Base-by-base conservation (phyloP, 75 land plant species). In the Selaginella moellendorffii region DNA sequence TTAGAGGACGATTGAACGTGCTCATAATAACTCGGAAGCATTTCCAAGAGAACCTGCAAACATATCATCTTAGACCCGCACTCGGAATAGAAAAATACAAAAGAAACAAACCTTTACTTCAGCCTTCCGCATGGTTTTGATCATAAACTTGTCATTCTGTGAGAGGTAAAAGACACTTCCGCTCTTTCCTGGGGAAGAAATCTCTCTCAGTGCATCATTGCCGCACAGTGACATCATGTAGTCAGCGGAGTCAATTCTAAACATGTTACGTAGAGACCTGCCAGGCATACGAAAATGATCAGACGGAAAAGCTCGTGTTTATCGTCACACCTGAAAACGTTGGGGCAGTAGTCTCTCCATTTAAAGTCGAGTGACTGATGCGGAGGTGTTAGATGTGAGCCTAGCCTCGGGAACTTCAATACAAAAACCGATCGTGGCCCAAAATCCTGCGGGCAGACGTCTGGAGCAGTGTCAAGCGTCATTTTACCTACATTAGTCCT, bases 311-410 rank as follows among this genome's bases (percentile, higher is more conserved):
- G n/a, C n/a, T n/a, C n/a, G n/a, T n/a, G n/a, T n/a, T n/a, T n/a
- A n/a, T n/a, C n/a, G n/a, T n/a, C n/a, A n/a, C n/a, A 88, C 97
- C 97, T 88, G 76, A 92, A 92, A 65, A 88, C 97, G 86, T 83
- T 79, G 2, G 97, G 97, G 54, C 97, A 92, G 65, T 88, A 92
- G 54, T 92, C 97, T 67, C 88, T 92, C 97, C 97, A 92, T 54
- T 74, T 68, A 62, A 92, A 92, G 73, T 78, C 83, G 30, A 80
- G 54, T 12, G 97, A 88, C 24, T 78, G 46, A 66, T 92, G 97
- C 24, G 85, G 76, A 62, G 97, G 97, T 20, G 97, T 92, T 21
- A 85, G 75, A 62, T 86, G 81, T 27, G 97, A 83, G 31, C 97
- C 97, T 52, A 67, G 71, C 52, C 71, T 71, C 5, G 92, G 92